Conservation (phyloP, 495 filamentous ascomycete species). For the Neurospora sp. region DNA sequence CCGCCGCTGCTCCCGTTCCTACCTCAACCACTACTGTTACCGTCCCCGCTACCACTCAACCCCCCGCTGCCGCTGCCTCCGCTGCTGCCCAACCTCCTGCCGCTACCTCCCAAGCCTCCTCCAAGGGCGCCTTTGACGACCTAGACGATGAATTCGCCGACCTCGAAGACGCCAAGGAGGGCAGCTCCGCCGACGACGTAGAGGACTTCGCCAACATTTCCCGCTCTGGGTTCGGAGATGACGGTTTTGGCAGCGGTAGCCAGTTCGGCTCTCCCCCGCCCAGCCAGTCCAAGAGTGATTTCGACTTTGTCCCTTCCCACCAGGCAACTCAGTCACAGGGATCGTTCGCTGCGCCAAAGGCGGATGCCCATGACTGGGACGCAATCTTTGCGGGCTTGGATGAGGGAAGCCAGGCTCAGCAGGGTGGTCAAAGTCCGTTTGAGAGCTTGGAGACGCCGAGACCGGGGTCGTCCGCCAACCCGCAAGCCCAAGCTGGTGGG, state of each 20-base stretch:
- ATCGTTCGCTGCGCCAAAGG: constrained; percentile 9
- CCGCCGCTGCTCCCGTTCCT: background rate
- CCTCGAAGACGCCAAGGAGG: constrained; percentile 81
- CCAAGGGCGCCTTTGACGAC: constrained; percentile 49
- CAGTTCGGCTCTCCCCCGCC: constrained; percentile 27
- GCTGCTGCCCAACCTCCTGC: constrained; percentile 14
- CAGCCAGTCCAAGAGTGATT: constrained; percentile 43
- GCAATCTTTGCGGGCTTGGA: constrained; percentile 82
- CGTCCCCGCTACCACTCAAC: constrained; percentile 4
- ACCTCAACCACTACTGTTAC: background rate
- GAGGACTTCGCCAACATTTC: constrained; percentile 58
- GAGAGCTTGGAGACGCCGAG: background rate
- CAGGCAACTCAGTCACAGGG: background rate
- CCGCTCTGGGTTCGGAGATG: constrained; percentile 45
- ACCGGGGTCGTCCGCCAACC: background rate
- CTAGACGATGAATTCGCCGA: constrained; percentile 88
- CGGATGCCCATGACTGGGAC: constrained; percentile 77
- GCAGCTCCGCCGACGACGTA: constrained; percentile 58
- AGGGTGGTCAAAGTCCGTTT: background rate
- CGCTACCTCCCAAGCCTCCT: constrained; percentile 7
- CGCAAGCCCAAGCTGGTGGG: background rate
- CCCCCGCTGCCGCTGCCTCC: constrained; percentile 7
- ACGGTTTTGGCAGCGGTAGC: constrained; percentile 48
- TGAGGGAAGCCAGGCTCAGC: constrained; percentile 19
- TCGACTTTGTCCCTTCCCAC: constrained; percentile 30